These are phyloP conservation scores for Fusarium concolor DNA, from an alignment of 2,329 filamentous ascomycete genomes.

Conservation along the genomic window DNA sequence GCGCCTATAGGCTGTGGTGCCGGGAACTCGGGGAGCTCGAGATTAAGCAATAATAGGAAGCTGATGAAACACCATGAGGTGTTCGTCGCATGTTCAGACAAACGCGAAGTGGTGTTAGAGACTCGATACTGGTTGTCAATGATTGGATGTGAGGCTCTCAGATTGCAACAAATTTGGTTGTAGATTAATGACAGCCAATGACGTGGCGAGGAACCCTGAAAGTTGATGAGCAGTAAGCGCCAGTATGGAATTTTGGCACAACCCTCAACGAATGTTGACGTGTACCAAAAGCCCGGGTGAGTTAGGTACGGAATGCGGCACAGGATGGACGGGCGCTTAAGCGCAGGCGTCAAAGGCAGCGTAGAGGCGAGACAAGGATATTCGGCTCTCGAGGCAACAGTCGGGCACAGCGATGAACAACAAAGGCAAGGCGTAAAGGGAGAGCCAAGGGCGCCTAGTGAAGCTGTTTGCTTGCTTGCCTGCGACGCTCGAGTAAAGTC, in stretches of 20 bases:
- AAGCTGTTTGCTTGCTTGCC: slow-evolving; percentile 22
- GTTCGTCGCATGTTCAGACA: slow-evolving; percentile 43
- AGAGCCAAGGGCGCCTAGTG: slow-evolving; percentile 33
- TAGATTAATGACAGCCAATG: slow-evolving; percentile 34
- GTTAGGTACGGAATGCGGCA: slow-evolving; percentile 39
- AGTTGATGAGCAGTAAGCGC: slow-evolving; percentile 42
- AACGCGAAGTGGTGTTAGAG: slow-evolving; percentile 34
- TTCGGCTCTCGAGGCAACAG: slow-evolving; percentile 24
- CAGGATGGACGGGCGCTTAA: slow-evolving; percentile 38
- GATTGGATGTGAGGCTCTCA: slow-evolving; percentile 33
- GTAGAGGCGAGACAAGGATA: slow-evolving; percentile 23
- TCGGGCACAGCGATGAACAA: slow-evolving; percentile 6
- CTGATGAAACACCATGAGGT: slow-evolving; percentile 43
- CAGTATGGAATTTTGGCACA: slow-evolving; percentile 22
- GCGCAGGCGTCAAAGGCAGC: slow-evolving; percentile 21
- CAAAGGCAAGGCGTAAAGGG: slow-evolving; percentile 12
- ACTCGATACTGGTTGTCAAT: slow-evolving; percentile 29
- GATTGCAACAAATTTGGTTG: slow-evolving; percentile 33
- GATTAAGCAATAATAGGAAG: slow-evolving; percentile 38
- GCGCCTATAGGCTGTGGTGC: slow-evolving; percentile 40
- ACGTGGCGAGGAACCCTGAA: slow-evolving; percentile 13
- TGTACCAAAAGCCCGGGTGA: slow-evolving; percentile 27
- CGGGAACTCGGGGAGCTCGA: slow-evolving; percentile 21
- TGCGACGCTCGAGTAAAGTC: slow-evolving; percentile 32
- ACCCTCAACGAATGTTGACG: slow-evolving; percentile 35